Evolutionary conservation across 176 grass and related monocot species (phyloP), one percentile per base, ranked within the genome.

Genomic region (Musa acuminata): DNA sequence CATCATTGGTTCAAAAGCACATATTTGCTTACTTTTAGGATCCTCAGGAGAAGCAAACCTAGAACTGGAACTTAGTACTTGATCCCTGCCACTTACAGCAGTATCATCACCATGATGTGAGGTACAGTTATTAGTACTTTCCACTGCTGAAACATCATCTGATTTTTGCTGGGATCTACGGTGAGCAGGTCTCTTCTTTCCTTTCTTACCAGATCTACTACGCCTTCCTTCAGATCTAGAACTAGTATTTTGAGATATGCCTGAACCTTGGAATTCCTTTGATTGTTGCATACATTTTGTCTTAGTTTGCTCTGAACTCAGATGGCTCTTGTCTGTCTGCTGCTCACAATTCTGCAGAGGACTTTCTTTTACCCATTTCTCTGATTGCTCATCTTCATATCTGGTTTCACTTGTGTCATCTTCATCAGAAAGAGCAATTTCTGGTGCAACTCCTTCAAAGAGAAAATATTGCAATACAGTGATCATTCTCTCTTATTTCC

Each of bases 401-500:
- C 48, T 86, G 78, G 84, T 86, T 89, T 87, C 90, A 69, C 76
- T 85, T 69, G 85, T 83, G 87, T 91, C 90, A 73, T 93, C 95
- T 82, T 86, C 90, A 79, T 98, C 95, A 51, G 90, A 98, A 85
- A 98, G 72, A 72, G 80, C 67, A 80, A 86, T 91, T 29, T 35
- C 80, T 77, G 90, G 95, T 79, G 91, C 75, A 66, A 89, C 84
- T 80, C 95, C 95, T 73, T 93, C 88, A 83, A 89, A 89, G 75
- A 93, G 87, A 85, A 89, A 98, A 14, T 90, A 91, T 60, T 98
- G 95, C 62, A 91, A 62, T 85, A 98, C 89, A 5, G 80, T 93
- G 52, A 98, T 87, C 82, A 90, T 98, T 93, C 78, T 98, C 95
- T 83, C 88, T 88, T 78, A 98, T 98, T 83, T 93, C 90, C 87